phyloP scores from a whole-genome alignment of 2,329 filamentous ascomycete species.

The Biscogniauxia sp. region DNA sequence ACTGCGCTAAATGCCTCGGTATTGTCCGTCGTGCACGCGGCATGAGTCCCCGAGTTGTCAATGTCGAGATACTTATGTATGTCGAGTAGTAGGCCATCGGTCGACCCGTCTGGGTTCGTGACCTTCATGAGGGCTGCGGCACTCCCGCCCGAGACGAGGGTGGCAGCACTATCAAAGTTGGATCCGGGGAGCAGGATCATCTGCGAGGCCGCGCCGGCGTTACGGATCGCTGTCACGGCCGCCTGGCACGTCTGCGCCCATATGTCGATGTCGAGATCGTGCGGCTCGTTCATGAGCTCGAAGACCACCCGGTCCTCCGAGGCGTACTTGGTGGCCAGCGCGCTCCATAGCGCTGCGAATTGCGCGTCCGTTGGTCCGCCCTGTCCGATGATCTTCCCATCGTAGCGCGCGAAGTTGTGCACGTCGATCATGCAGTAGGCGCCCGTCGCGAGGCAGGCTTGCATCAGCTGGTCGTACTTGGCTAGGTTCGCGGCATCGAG shows the following conservation, averaged over 20 bases:
- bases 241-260: conserved; percentile 63
- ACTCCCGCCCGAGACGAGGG: conserved; percentile 47
- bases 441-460: conserved; percentile 54
- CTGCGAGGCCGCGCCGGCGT: conserved; percentile 60
- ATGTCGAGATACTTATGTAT: conserved; percentile 61
- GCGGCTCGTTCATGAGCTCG: conserved; percentile 69
- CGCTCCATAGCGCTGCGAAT: conserved; percentile 57
- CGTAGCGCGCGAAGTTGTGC: conserved; percentile 60
- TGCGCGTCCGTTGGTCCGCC: conserved; percentile 59
- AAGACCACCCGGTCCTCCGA: conserved; percentile 54
- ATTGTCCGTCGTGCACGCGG: conserved; percentile 53
- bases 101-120: conserved; percentile 58
- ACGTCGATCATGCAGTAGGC: conserved; percentile 60
- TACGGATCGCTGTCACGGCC: conserved; percentile 63
- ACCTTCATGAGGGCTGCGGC: conserved; percentile 51
- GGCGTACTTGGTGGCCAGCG: conserved; percentile 58
- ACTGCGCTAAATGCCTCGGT: conserved; percentile 46
- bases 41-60: conserved; percentile 53
- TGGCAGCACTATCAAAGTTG: conserved; percentile 52
- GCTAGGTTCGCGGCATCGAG: conserved; percentile 48
- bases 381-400: conserved; percentile 62
- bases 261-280: conserved; percentile 52
- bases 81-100: conserved; percentile 55
- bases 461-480: conserved; percentile 54
- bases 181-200: conserved; percentile 64